Evolutionary conservation across 768 basidiomycete species (phyloP).

Genomic region (Daedaleopsis sinensis): DNA sequence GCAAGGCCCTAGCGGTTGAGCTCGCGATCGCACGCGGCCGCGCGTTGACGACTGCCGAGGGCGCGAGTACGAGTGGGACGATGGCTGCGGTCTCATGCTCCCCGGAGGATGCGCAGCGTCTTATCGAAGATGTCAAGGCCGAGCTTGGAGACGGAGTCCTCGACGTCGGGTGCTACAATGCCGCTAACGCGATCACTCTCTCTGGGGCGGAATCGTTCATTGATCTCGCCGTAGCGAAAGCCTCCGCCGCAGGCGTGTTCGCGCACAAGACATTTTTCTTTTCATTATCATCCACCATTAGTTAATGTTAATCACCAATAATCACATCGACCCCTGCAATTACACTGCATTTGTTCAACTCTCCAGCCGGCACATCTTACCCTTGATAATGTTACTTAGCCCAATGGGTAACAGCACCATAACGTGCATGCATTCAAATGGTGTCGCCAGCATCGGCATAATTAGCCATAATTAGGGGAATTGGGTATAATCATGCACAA

Average conservation of each 20-base stretch:
- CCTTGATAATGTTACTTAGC: too few species aligned
- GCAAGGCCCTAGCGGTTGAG: constrained; percentile 45
- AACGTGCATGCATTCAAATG: too few species aligned
- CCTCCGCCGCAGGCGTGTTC: constrained; percentile 33
- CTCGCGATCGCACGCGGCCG: constrained; percentile 46
- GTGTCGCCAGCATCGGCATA: too few species aligned
- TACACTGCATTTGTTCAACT: too few species aligned
- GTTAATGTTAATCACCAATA: too few species aligned
- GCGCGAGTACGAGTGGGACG: constrained; percentile 31
- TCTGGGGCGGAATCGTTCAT: constrained; percentile 32
- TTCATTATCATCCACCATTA: too few species aligned
- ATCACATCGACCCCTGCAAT: too few species aligned
- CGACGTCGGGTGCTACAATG: constrained; percentile 48
- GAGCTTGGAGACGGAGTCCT: constrained; percentile 25
- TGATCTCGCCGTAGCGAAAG: constrained; percentile 35
- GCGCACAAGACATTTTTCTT: too few species aligned
- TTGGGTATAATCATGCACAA: too few species aligned
- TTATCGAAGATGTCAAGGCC: constrained; percentile 28
- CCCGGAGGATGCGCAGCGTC: constrained; percentile 28
- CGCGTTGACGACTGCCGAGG: constrained; percentile 38
- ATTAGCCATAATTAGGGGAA: too few species aligned
- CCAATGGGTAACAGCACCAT: too few species aligned
- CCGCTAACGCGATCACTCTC: constrained; percentile 39
- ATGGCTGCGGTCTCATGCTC: constrained; percentile 49
- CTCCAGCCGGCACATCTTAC: too few species aligned